phyloP scores from a whole-genome alignment of 192 early-diverging fungal species.

The Coemansia sp. region DNA sequence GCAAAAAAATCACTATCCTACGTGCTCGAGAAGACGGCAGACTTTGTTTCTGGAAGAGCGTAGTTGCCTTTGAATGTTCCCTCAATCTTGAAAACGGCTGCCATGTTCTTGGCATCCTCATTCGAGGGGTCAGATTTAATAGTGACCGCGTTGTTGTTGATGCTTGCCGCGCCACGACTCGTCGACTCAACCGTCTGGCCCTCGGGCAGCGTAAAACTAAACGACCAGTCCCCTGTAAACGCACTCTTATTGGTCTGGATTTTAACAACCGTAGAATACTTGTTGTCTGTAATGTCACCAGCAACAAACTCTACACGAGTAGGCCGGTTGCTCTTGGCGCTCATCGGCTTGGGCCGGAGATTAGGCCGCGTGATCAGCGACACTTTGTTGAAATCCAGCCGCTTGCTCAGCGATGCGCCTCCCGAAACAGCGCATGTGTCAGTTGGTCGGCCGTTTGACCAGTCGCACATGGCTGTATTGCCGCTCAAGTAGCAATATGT shows the following conservation, averaged over 20 bases:
- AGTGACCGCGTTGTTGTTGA: slow-evolving; percentile 27
- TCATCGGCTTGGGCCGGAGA: slow-evolving; percentile 36
- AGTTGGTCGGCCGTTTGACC: slow-evolving; percentile 44
- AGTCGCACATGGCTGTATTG: slow-evolving; percentile 35
- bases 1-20: not conserved
- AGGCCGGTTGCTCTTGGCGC: slow-evolving; percentile 38
- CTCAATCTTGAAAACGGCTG: slow-evolving; percentile 40
- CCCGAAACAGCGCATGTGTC: slow-evolving; percentile 42
- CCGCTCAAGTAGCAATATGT: slow-evolving; percentile 49
- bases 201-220: slow-evolving; percentile 39
- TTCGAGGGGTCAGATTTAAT: slow-evolving; percentile 33
- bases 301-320: slow-evolving; percentile 45
- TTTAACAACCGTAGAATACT: slow-evolving; percentile 47
- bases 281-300: slow-evolving; percentile 33
- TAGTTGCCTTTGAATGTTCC: slow-evolving; percentile 38
- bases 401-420: slow-evolving; percentile 25
- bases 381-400: slow-evolving; percentile 24
- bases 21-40: slow-evolving; percentile 21
- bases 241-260: slow-evolving; percentile 40
- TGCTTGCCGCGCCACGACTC: slow-evolving; percentile 34
- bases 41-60: slow-evolving; percentile 30
- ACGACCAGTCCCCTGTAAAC: slow-evolving; percentile 47
- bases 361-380: slow-evolving; percentile 31
- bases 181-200: slow-evolving; percentile 44
- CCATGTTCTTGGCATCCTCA: slow-evolving; percentile 43